Evolutionary conservation across 352 stramenopile genomes (phyloP).

Genomic region (Globisporangium nagaii): DNA sequence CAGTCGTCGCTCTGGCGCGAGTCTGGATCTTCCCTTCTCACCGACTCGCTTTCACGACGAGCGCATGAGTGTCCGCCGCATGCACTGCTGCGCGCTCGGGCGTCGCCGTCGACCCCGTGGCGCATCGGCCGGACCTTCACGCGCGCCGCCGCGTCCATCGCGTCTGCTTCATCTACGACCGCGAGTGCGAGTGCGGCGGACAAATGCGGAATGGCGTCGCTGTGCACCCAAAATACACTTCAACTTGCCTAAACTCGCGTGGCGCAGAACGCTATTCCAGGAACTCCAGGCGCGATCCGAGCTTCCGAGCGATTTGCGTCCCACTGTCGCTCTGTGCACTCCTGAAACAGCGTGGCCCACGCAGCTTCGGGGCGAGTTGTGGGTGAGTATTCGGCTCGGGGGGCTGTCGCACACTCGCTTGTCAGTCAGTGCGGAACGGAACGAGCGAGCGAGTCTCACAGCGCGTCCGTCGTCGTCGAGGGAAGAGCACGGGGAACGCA

Average conservation of each 20-base stretch:
- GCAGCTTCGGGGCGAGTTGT: too few species aligned
- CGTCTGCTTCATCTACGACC: background rate
- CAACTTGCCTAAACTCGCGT: background rate
- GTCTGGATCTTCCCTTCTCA: background rate
- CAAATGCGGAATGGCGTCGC: background rate
- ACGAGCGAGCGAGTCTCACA: background rate
- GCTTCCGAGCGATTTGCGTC: too few species aligned
- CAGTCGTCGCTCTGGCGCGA: background rate
- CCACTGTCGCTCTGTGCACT: too few species aligned
- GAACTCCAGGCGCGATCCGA: background rate
- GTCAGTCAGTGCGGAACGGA: background rate
- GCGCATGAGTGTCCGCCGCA: too few species aligned
- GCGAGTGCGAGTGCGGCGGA: background rate
- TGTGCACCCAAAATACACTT: background rate
- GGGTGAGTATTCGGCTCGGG: too few species aligned
- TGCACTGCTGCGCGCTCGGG: too few species aligned
- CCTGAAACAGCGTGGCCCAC: too few species aligned
- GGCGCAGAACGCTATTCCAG: background rate
- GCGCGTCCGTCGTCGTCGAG: too few species aligned
- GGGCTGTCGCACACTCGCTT: background rate
- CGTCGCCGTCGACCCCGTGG: background rate
- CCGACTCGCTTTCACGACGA: too few species aligned
- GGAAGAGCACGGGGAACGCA: too few species aligned
- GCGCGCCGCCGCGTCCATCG: background rate
- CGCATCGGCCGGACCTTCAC: background rate